Evolutionary conservation across 2,329 filamentous ascomycete species (phyloP).

Genomic region (Aspergillus transmontanensis): DNA sequence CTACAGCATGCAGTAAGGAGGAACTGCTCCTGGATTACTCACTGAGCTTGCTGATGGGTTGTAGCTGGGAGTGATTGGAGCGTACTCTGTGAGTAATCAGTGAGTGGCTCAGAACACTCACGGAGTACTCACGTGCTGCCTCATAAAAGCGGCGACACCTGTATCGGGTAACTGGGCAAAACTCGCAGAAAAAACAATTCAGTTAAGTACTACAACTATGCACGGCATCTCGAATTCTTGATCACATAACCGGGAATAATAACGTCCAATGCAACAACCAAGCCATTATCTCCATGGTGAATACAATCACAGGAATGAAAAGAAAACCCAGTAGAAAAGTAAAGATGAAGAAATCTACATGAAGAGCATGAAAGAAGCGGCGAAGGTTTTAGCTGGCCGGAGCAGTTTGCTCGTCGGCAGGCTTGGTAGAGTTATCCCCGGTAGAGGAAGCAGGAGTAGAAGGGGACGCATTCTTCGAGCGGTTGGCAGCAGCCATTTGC

Average conservation of each 20-base stretch:
- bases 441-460: constrained; percentile 25
- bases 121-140: too few relatives aligned
- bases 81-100: too few relatives aligned
- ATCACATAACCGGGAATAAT: background rate
- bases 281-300: constrained; percentile 17
- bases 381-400: constrained; percentile 29
- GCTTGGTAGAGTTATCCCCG: constrained; percentile 22
- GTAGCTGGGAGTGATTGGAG: too few relatives aligned
- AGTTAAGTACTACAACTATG: too few relatives aligned
- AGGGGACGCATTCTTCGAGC: constrained; percentile 38
- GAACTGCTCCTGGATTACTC: too few relatives aligned
- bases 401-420: constrained; percentile 31
- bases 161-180: too few relatives aligned
- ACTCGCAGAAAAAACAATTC: too few relatives aligned
- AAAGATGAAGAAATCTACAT: constrained; percentile 12
- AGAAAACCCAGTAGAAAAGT: constrained; percentile 6
- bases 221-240: background rate
- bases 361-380: constrained; percentile 1
- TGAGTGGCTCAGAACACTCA: too few relatives aligned
- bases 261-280: background rate
- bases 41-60: too few relatives aligned
- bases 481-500: constrained; percentile 73
- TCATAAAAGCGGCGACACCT: too few relatives aligned
- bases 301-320: constrained; percentile 28
- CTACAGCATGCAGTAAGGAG: too few relatives aligned